A percentile compares a stretch with the other conserved stretches of the same genome.
Evolutionary conservation across 176 grass and related monocot species (phyloP).

Genomic region (Raddia guianensis): DNA sequence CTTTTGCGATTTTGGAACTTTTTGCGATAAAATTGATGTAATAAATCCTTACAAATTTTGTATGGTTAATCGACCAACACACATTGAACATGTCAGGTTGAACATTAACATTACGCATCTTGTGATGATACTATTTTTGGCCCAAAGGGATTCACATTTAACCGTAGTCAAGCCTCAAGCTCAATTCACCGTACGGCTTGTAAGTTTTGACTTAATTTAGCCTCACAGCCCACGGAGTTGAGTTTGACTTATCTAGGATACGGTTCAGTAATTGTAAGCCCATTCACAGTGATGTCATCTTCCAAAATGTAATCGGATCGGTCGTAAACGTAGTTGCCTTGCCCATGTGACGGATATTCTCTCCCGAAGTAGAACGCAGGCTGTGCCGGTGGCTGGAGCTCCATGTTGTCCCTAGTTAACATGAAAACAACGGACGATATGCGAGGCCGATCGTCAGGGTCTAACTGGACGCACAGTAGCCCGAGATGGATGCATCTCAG

Average conservation of each 20-base stretch:
- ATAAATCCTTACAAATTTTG: no score
- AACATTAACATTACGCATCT: no score
- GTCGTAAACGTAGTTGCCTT: not conserved
- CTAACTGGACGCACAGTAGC: conserved; percentile 59
- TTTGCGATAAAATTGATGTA: no score
- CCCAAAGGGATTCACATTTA: no score
- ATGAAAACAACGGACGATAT: conserved; percentile 60
- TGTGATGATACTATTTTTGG: no score
- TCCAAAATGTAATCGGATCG: conserved; percentile 23
- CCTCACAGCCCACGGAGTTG: not conserved
- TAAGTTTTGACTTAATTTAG: no score
- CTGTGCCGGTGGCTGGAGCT: conserved; percentile 36
- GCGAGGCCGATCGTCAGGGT: conserved; percentile 46
- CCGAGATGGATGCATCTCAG: conserved; percentile 54
- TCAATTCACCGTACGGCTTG: no score
- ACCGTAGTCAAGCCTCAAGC: no score
- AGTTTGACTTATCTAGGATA: conserved; percentile 43
- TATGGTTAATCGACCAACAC: no score
- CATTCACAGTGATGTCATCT: conserved; percentile 37
- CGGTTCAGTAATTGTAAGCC: conserved; percentile 35
- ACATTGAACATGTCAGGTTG: no score
- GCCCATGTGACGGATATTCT: conserved; percentile 15
- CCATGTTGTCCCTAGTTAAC: conserved; percentile 56
- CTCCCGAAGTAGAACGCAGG: conserved; percentile 55
- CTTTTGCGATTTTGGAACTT: no score